Base-by-base conservation (phyloP, 352 stramenopile species). In the Globisporangium recalcitrans region DNA sequence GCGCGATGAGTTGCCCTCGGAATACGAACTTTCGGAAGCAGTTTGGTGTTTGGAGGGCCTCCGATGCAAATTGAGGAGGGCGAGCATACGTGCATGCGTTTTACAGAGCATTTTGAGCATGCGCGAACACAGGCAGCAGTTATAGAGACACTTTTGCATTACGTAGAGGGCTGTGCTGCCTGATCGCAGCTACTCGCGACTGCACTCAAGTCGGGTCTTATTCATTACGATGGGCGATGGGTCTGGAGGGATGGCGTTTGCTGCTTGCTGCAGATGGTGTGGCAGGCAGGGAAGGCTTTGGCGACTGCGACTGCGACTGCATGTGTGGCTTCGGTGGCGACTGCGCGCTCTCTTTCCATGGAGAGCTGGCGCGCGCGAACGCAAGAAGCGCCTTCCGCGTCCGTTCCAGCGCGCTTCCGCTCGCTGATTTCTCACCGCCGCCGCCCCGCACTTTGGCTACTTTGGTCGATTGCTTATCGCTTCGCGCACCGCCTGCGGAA, bases 151-250 rank as follows among this genome's bases (percentile, higher is more conserved):
- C 2, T 2, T 31, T 31, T 31, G 5, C 27, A 31, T 31, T 31
- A 31, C 2, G 27, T 31, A 5, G 5, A 31, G 5, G n/a, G n/a
- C n/a, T n/a, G n/a, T n/a, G n/a, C n/a, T n/a, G n/a, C 14, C 0
- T 40, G 11, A 40, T 6, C 11, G 48, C 0, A 16, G 21, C 48
- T 54, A 6, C 31, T 27, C 52, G n/a, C 36, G 36, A 1, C 13
- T 7, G 22, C 29, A 29, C 21, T 57, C 32, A 42, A 57, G 19
- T 8, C 27, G 27, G 36, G 52, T 57, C 52, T 57, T 57, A 57
- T 57, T 57, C 52, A 57, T 24, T 16, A 31, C 36, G 36, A 44
- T n/a, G 36, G 14, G 36, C 52, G 52, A 57, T 54, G 48, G 48
- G 48, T 11, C 19, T 3, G 51, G 48, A 54, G 14, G 48, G 48